Evolutionary conservation across 305 asterid genomes (phyloP).

Genomic region (Fraxinus greggii): DNA sequence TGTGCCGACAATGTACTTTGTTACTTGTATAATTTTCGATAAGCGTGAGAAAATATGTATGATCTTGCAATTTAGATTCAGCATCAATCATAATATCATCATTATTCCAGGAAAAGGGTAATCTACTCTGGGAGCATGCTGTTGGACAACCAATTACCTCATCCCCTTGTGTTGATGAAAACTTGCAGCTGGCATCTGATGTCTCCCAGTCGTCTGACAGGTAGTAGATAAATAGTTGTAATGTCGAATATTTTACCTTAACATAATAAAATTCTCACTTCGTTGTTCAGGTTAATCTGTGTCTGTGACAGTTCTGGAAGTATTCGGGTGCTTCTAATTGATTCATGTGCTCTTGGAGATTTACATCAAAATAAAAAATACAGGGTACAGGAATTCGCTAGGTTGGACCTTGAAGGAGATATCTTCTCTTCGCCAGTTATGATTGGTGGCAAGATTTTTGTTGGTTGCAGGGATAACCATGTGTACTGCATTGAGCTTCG

Average conservation of each 20-base stretch:
- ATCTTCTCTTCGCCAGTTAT: slow-evolving; percentile 91
- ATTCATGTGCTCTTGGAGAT: slow-evolving; percentile 26
- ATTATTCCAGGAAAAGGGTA: slow-evolving; percentile 60
- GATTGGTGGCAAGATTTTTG: slow-evolving; percentile 77
- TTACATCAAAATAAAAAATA: slow-evolving; percentile 22
- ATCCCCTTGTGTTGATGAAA: slow-evolving; percentile 77
- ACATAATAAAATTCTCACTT: background rate
- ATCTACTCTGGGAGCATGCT: slow-evolving; percentile 62
- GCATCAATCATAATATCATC: background rate
- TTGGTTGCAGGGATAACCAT: slow-evolving; percentile 84
- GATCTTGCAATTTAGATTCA: background rate
- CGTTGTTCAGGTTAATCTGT: slow-evolving; percentile 59
- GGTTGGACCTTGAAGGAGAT: slow-evolving; percentile 67
- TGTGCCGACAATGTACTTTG: background rate
- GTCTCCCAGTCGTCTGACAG: slow-evolving; percentile 43
- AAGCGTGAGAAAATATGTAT: background rate
- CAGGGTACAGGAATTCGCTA: slow-evolving; percentile 58
- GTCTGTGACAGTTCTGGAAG: slow-evolving; percentile 78
- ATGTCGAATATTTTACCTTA: background rate
- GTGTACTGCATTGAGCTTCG: slow-evolving; percentile 56
- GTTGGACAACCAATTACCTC: slow-evolving; percentile 72
- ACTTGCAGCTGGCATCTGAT: slow-evolving; percentile 40
- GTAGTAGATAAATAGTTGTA: slow-evolving; percentile 31
- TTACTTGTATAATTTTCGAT: background rate
- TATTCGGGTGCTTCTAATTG: slow-evolving; percentile 49